Percentiles rank a stretch among this genome's conserved stretches.
These are phyloP conservation scores for Chaetomidium leptoderma DNA, from an alignment of 495 filamentous ascomycete species.

Conservation along the genomic window DNA sequence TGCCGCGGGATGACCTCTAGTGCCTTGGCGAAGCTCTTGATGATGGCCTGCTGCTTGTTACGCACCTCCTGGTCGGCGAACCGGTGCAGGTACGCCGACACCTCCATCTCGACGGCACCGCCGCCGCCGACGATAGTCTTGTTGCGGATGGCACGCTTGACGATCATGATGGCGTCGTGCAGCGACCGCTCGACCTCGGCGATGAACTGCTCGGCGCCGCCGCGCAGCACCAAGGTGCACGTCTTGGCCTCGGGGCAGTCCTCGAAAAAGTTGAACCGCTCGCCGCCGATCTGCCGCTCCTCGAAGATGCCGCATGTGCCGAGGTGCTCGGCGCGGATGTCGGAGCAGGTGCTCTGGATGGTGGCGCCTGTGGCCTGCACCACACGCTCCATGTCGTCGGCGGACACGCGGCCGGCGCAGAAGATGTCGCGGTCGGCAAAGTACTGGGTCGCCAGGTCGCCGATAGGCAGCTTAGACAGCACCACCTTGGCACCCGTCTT, in stretches of 20 bases:
- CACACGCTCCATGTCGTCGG: slow-evolving; percentile 93
- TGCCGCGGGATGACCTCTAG: slow-evolving; percentile 95
- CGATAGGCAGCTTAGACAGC: slow-evolving; percentile 93
- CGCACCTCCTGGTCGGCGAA: slow-evolving; percentile 88
- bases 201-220: slow-evolving; percentile 98
- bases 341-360: slow-evolving; percentile 93
- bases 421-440: slow-evolving; percentile 98
- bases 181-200: slow-evolving; percentile 95
- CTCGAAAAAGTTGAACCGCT: slow-evolving; percentile 97
- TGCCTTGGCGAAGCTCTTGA: slow-evolving; percentile 96
- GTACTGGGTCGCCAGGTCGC: slow-evolving; percentile 95
- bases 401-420: slow-evolving; percentile 89
- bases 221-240: slow-evolving; percentile 90
- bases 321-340: slow-evolving; percentile 84
- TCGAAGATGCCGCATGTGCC: slow-evolving; percentile 89
- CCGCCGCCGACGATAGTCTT: slow-evolving; percentile 91
- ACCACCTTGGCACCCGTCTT: slow-evolving; percentile 95
- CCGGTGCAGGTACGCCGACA: slow-evolving; percentile 85
- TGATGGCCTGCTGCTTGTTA: slow-evolving; percentile 93
- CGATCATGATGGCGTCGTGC: slow-evolving; percentile 99
- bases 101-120: slow-evolving; percentile 93
- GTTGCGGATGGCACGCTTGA: slow-evolving; percentile 93
- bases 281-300: slow-evolving; percentile 93
- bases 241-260: slow-evolving; percentile 93
- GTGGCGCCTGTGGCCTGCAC: slow-evolving; percentile 89